phyloP scores from a whole-genome alignment of 2,329 filamentous ascomycete genomes.

The Phialemonium atrogriseum region DNA sequence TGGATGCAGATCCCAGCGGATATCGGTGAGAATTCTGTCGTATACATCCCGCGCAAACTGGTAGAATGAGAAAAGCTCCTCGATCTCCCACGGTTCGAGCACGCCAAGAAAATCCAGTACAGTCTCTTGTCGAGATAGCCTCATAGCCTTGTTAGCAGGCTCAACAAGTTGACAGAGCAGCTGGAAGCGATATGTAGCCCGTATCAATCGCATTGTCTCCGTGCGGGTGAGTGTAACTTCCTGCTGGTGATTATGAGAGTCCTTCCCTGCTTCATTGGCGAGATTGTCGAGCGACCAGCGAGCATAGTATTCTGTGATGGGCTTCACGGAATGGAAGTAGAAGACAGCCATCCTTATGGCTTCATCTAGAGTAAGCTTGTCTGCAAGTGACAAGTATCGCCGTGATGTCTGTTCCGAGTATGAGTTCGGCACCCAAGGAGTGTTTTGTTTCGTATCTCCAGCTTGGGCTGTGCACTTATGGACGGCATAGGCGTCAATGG shows the following conservation, averaged over 20 bases:
- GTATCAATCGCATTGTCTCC: conserved; percentile 5
- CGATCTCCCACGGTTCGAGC: conserved; percentile 11
- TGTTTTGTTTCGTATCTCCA: neutral
- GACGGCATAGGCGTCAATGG: conserved; percentile 7
- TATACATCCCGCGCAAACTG: conserved; percentile 2
- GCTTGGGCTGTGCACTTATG: conserved; percentile 1
- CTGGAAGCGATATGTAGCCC: conserved; percentile 11
- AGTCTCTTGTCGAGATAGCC: conserved; percentile 3
- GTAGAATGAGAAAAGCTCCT: conserved; percentile 8
- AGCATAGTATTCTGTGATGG: neutral
- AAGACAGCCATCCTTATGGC: neutral
- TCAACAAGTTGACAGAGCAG: conserved; percentile 4
- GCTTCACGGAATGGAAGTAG: neutral
- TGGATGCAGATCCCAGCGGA: conserved; percentile 3
- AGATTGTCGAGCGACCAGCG: neutral
- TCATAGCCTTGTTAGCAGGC: neutral
- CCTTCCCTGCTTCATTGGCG: neutral
- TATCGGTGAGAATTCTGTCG: neutral
- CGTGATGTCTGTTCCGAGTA: neutral
- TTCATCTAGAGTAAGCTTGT: neutral
- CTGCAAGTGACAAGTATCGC: neutral
- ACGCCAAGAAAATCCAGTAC: conserved; percentile 2
- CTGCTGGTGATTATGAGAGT: neutral
- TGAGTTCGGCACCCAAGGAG: neutral
- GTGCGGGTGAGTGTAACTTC: neutral